Evolutionary conservation across 345 rosid species (phyloP).

Genomic region (Melaleuca quinquenervia): DNA sequence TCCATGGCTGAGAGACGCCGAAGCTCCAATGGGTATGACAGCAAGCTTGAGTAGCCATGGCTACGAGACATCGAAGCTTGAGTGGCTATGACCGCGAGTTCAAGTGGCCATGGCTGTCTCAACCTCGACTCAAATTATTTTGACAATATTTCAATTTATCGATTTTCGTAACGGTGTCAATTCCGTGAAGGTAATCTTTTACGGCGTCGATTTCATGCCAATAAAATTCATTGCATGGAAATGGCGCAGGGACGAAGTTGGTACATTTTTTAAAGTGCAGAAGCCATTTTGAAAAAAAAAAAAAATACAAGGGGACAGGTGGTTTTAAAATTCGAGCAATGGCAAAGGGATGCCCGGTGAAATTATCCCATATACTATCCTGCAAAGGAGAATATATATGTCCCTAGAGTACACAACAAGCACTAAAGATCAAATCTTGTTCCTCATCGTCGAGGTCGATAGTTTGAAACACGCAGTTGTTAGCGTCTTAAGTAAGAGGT

Average conservation of each 20-base stretch:
- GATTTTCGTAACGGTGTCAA: accelerated
- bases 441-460: too few species aligned
- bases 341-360: accelerated
- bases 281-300: not conserved
- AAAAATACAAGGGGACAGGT: not conserved
- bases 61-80: accelerated
- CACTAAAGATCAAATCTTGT: too few species aligned
- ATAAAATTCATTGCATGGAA: not conserved
- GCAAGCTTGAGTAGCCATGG: not conserved
- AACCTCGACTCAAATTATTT: not conserved
- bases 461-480: too few species aligned
- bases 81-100: not conserved
- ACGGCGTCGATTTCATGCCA: not conserved
- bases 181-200: accelerated
- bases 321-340: not conserved
- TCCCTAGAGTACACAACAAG: not conserved
- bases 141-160: accelerated
- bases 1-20: accelerated
- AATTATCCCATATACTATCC: not conserved
- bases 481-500: too few species aligned
- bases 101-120: not conserved
- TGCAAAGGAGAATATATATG: not conserved
- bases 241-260: not conserved
- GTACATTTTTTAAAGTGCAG: not conserved
- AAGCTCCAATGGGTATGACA: not conserved